Evolutionary conservation across 495 filamentous ascomycete genomes (phyloP), one percentile per base, ranked within the genome.

Genomic region (Neurospora sp.): DNA sequence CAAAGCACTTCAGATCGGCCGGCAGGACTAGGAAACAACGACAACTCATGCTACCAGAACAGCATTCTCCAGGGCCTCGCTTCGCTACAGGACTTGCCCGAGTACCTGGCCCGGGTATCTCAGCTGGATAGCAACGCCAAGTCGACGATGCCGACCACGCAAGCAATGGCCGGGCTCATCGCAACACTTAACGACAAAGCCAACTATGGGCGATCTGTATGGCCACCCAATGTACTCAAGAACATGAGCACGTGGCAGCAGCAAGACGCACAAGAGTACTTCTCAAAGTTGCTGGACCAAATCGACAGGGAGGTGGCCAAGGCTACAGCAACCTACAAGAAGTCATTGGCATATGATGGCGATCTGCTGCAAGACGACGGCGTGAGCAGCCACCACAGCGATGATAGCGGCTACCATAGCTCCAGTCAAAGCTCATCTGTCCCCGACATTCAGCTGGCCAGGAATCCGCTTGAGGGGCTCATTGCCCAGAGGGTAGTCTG

Each of bases 251-350:
- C 91, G 69, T 96, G 92, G 91, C 91, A 97, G 80, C 96, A 99
- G 78, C 96, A 99, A 79, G 96, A 99, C 84, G 96, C 96, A 6
- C 96, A 99, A 81, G 96, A 99, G 80, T 99, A 97, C 79, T 97
- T 93, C 72, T 93, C 94, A 20, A 97, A 95, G 77, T 83, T 99
- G 35, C 85, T 97, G 72, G 93, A 95, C 70, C 90, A 95, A 75
- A 83, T 99, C 60, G 94, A 98, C 76, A 91, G 91, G 76, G 94
- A 96, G 75, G 84, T 92, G 37, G 80, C 83, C 20, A 85, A 85
- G 70, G 86, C 84, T 27, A 80, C 85, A 8, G 42, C 72, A 18
- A 35, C 54, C 27, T 37, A 66, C 27, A 66, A 35, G 27, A 66
- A 66, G 31, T 66, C 54, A 2, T 37, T 66, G 54, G 54, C 54